These are phyloP conservation scores for Babesia gibsoni DNA, from an alignment of 169 alveolate genomes.

Conservation along the genomic window DNA sequence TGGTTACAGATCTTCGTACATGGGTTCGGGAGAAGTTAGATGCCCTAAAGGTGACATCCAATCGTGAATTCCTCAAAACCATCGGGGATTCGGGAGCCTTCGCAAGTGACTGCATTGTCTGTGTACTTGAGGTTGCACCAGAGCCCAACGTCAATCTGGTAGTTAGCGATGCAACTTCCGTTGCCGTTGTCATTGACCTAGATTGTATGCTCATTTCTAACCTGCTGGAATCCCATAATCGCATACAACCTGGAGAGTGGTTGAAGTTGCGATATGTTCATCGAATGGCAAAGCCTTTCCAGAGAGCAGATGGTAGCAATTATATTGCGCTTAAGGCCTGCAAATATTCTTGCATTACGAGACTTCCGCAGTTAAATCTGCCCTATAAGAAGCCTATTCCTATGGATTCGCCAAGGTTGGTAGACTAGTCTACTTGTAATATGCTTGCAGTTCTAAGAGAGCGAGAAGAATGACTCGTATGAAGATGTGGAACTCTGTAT, in stretches of 20 bases:
- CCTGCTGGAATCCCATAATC: conserved; percentile 33
- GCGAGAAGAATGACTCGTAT: conserved; percentile 7
- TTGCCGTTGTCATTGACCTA: conserved; percentile 38
- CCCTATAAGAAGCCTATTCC: conserved; percentile 17
- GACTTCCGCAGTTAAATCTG: conserved; percentile 17
- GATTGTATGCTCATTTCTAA: conserved; percentile 30
- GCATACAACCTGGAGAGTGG: conserved; percentile 58
- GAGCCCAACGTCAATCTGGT: conserved; percentile 8
- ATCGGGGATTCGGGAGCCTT: conserved; percentile 27
- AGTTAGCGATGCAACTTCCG: conserved; percentile 38
- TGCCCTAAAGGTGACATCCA: conserved; percentile 1
- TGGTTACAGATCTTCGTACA: conserved; percentile 1
- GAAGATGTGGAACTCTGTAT: conserved; percentile 48
- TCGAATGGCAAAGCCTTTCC: not conserved
- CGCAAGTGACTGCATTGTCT: conserved; percentile 36
- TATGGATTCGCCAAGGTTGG: not conserved
- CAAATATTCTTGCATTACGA: conserved; percentile 32
- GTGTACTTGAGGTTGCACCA: conserved; percentile 38
- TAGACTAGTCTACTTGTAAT: not conserved
- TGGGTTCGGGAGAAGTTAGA: conserved; percentile 39
- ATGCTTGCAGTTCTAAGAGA: not conserved
- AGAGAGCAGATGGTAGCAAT: conserved; percentile 17
- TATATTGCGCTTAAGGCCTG: conserved; percentile 12
- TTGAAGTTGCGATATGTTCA: conserved; percentile 38
- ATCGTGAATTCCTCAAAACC: not conserved